These are phyloP conservation scores for Aspergillus ellipticus DNA, from an alignment of 495 filamentous ascomycete genomes.

Conservation along the genomic window DNA sequence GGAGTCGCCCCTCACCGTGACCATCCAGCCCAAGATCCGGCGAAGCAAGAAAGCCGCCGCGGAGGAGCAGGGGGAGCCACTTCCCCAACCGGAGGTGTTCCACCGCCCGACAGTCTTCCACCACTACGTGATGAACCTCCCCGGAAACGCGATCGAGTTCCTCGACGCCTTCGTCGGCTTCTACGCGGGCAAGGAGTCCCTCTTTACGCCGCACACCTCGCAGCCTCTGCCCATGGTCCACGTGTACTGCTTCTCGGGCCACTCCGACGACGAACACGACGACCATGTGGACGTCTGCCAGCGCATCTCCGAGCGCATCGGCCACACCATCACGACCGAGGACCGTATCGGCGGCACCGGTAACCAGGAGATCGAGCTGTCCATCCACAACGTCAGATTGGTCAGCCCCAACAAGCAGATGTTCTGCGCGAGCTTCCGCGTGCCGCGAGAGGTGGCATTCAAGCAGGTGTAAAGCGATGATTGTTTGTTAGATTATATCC, in stretches of 20 bases:
- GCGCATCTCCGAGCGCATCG: constrained; percentile 60
- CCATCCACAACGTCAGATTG: constrained; percentile 74
- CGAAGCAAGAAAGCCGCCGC: constrained; percentile 22
- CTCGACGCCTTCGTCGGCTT: constrained; percentile 79
- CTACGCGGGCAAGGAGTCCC: constrained; percentile 61
- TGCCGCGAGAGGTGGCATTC: constrained; percentile 82
- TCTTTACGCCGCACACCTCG: constrained; percentile 60
- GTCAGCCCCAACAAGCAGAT: constrained; percentile 93
- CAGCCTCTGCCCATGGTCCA: constrained; percentile 75
- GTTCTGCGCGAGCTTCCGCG: constrained; percentile 89
- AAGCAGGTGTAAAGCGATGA: constrained; percentile 21
- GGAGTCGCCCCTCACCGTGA: constrained; percentile 39
- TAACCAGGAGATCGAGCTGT: constrained; percentile 51
- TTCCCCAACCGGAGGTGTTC: constrained; percentile 42
- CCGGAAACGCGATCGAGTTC: constrained; percentile 81
- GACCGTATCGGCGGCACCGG: constrained; percentile 44
- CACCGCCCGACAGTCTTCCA: constrained; percentile 64
- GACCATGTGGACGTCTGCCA: constrained; percentile 63
- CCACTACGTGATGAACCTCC: constrained; percentile 97
- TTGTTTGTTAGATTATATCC: too few relatives aligned
- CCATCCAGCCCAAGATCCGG: constrained; percentile 35
- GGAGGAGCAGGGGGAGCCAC: constrained; percentile 19
- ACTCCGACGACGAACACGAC: constrained; percentile 64
- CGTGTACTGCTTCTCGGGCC: constrained; percentile 82
- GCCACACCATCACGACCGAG: constrained; percentile 56